Base-by-base conservation (phyloP, 73 alveolate genomes). In the Breviolum minutum region DNA sequence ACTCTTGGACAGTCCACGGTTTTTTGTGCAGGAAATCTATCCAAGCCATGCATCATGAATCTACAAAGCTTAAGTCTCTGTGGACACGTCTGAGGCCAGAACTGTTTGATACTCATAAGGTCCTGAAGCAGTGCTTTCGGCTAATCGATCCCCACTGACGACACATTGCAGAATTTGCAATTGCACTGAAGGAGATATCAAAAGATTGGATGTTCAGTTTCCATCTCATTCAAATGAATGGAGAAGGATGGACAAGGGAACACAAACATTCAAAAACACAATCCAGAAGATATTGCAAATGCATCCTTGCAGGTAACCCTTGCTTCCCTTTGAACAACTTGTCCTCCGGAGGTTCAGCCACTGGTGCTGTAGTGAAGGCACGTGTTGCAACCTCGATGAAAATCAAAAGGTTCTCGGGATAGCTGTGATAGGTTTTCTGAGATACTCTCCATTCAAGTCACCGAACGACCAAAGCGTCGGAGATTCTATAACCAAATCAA, bases 311-410 rank as follows among this genome's bases (percentile, higher is more conserved):
- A n/a, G n/a, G n/a, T n/a, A n/a, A n/a, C n/a, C n/a, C n/a, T n/a
- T n/a, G n/a, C n/a, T n/a, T n/a, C n/a, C n/a, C n/a, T n/a, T n/a
- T n/a, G 29, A 13, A 32, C 32, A 20, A 13, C 48, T 27, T 7
- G 81, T 73, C 98, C 98, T 93, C 98, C 8, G 98, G 98, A n/a
- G 98, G 98, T 68, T 74, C 91, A 17, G 98, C 91, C 60, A 93
- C 88, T 54, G 89, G 89, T 10, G 98, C 98, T n/a, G 98, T 76
- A 69, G 80, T 60, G 92, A 61, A 93, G 10, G 98, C 98, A 77
- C 98, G 98, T 17, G 82, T 54, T 60, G 89, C 98, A 90, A 76
- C 92, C 98, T 74, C 61, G 30, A 32, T 22, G 40, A 26, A 11
- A 40, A 40, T 2, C 54, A 40, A 40, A n/a, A 5, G 8, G 0